phyloP scores from a whole-genome alignment of 73 alveolate species.

The Paramecium pentaurelia region DNA sequence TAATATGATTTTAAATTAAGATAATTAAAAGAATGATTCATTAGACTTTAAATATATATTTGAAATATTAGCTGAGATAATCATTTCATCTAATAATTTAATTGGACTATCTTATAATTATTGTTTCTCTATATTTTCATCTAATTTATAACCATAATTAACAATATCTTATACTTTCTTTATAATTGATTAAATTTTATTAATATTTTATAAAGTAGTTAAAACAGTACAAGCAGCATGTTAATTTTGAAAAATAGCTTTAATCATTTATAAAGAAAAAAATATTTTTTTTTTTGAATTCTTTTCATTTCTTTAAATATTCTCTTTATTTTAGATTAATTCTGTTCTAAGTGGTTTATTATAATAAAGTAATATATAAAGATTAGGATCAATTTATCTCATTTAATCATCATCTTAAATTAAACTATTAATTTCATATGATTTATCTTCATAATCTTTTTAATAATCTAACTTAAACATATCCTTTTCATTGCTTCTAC shows the following conservation, averaged over 20 bases:
- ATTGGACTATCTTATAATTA: slow-evolving; percentile 1
- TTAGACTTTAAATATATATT: not conserved
- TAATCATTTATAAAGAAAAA: not conserved
- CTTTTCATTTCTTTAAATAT: not conserved
- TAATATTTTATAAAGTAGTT: not conserved
- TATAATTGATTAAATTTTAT: not conserved
- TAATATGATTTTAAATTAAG: not conserved
- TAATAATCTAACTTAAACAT: not conserved
- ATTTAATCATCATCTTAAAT: not conserved
- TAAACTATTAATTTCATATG: not conserved
- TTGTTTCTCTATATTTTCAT: not conserved
- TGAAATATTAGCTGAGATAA: not conserved
- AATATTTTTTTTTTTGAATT: not conserved
- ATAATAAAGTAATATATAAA: not conserved
- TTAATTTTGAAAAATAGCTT: not conserved
- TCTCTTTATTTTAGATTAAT: not conserved
- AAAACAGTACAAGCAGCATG: not conserved
- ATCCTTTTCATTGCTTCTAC: not conserved
- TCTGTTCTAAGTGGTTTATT: not conserved
- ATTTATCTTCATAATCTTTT: not conserved
- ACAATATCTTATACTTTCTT: not conserved
- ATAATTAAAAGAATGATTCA: not conserved
- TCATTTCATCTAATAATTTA: not conserved
- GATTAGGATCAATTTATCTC: not conserved
- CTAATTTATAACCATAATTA: not conserved